Evolutionary conservation across 768 basidiomycete species (phyloP), one percentile per base, ranked within the genome.

Genomic region (Pleurotus giganteus): DNA sequence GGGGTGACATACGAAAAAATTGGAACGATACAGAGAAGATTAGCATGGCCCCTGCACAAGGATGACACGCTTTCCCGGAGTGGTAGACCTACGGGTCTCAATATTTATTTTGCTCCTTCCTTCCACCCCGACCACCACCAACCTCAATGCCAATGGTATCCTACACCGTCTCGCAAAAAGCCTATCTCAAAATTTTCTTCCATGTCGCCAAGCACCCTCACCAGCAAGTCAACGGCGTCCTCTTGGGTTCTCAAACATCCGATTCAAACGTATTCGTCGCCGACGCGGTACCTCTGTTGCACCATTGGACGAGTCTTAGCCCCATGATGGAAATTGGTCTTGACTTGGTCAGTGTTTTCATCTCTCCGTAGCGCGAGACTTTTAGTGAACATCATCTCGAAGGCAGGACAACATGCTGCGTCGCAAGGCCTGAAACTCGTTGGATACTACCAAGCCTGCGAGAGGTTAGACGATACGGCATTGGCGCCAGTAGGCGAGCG

Each of bases 41-140:
- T 94, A 95, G 94, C 94, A 96, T 96, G 91, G 94, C 93, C 94
- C 94, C 94, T 96, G 94, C 94, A 96, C 93, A 97, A 95, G 94
- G 94, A 95, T 95, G 94, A 94, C 94, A 95, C 91, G 89, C 89
- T 91, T 89, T 88, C 82, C 86, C 87, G 86, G 88, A 89, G 88
- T 89, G 87, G 88, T 88, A 88, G 78, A 78, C 66, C 74, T 76
- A 77, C 73, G 75, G 75, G 65, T 76, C 75, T 78, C 76, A 78
- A 78, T 77, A 78, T 78, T 78, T 78, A 76, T 76, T 75, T 73
- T 74, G 31, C 6, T 41, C 39, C 17, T 41, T 19, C 17, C 17
- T 41, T n/a, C n/a, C 8, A 41, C 39, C n/a, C 5, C 17, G 8
- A 41, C 39, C 39, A 19, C 17, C 39, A 19, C 39, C n/a, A 41